Evolutionary conservation across 2,329 filamentous ascomycete genomes (phyloP).

Genomic region (Aspergillus candidus): DNA sequence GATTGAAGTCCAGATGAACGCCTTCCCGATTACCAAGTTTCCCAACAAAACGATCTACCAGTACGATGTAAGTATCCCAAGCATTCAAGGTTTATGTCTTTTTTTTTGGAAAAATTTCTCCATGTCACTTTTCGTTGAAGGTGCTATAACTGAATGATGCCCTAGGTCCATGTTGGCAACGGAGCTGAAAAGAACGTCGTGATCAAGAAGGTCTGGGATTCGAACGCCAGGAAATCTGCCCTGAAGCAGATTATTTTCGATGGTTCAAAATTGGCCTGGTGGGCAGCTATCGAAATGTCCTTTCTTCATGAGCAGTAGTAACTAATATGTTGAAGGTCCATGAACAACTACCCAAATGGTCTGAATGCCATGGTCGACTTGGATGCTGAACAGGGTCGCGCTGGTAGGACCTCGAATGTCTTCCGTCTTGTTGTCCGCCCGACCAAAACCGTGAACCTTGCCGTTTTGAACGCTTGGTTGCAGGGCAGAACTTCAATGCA

Average conservation of each 20-base stretch:
- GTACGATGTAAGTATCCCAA: constrained; percentile 64
- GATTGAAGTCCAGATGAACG: constrained; percentile 60
- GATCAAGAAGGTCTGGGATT: constrained; percentile 71
- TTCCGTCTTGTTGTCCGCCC: constrained; percentile 58
- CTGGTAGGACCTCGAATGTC: constrained; percentile 37
- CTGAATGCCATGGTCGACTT: constrained; percentile 62
- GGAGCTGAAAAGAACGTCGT: constrained; percentile 60
- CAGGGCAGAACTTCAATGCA: constrained; percentile 55
- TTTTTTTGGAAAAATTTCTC: not conserved
- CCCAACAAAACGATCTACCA: constrained; percentile 64
- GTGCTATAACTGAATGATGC: constrained; percentile 7
- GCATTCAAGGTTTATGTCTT: not conserved
- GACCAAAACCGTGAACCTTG: constrained; percentile 64
- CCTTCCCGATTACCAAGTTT: constrained; percentile 61
- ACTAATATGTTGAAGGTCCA: constrained; percentile 30
- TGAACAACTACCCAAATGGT: constrained; percentile 36
- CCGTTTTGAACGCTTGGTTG: constrained; percentile 61
- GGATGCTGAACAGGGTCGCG: constrained; percentile 56
- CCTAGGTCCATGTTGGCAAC: constrained; percentile 60
- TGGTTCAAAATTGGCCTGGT: constrained; percentile 83
- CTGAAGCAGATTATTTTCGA: constrained; percentile 66
- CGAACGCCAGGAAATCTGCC: constrained; percentile 55
- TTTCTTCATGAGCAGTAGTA: constrained; percentile 28
- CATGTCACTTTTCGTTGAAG: too few relatives aligned
- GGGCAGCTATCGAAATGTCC: constrained; percentile 22